Percentiles rank a stretch among this genome's conserved stretches.
Conservation (phyloP, 2,329 filamentous ascomycete genomes). For the Xylaria multiplex region DNA sequence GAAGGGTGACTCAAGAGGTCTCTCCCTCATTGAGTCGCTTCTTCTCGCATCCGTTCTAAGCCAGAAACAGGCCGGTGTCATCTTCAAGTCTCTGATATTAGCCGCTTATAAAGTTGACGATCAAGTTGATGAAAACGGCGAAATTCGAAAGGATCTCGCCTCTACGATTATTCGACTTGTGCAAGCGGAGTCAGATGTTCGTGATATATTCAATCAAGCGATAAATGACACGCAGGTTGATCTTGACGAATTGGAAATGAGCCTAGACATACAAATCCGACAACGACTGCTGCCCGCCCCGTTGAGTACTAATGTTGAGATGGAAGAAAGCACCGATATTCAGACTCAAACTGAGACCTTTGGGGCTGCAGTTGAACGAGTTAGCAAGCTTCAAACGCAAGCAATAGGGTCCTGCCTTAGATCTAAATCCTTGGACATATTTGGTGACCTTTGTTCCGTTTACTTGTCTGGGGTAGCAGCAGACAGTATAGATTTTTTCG, state of each 20-base stretch:
- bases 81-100: slow-evolving; percentile 72
- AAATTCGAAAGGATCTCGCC: slow-evolving; percentile 71
- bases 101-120: slow-evolving; percentile 68
- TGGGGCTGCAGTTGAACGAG: slow-evolving; percentile 42
- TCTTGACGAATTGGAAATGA: slow-evolving; percentile 78
- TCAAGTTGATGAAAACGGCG: slow-evolving; percentile 62
- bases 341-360: slow-evolving; percentile 41
- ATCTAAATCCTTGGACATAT: slow-evolving; percentile 61
- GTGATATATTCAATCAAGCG: slow-evolving; percentile 72
- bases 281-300: slow-evolving; percentile 62
- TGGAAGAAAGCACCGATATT: slow-evolving; percentile 52
- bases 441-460: slow-evolving; percentile 67
- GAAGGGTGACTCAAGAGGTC: slow-evolving; percentile 66
- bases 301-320: slow-evolving; percentile 61
- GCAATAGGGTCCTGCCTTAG: slow-evolving; percentile 62
- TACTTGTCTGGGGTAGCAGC: slow-evolving; percentile 58
- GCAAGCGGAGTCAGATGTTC: slow-evolving; percentile 66
- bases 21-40: slow-evolving; percentile 69
- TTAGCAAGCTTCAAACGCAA: slow-evolving; percentile 47
- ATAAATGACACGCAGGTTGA: slow-evolving; percentile 76
- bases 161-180: slow-evolving; percentile 74
- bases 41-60: slow-evolving; percentile 69
- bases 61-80: slow-evolving; percentile 70
- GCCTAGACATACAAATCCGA: slow-evolving; percentile 75
- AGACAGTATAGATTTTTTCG: slow-evolving; percentile 60